Percentiles rank a stretch among this genome's conserved stretches.
phyloP scores from a whole-genome alignment of 352 stramenopile species.

The Saprolegnia diclina region DNA sequence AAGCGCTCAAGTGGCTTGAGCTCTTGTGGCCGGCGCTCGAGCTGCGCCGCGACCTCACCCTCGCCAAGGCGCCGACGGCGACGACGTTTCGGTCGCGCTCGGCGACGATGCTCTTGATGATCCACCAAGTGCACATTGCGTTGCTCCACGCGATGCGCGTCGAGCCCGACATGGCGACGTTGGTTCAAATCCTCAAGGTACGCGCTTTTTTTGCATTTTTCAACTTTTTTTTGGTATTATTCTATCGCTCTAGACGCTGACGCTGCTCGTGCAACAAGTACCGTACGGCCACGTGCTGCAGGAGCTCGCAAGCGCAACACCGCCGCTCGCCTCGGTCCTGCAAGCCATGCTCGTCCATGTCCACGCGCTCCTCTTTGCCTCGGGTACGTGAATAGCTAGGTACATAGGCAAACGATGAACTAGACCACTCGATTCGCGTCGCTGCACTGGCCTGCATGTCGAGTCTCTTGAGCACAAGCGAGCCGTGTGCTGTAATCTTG shows the following conservation, averaged over 20 bases:
- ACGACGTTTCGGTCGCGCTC: slow-evolving; percentile 83
- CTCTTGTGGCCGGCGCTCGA: slow-evolving; percentile 54
- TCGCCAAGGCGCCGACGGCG: slow-evolving; percentile 36
- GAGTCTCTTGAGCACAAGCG: slow-evolving; percentile 63
- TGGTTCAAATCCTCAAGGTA: slow-evolving; percentile 73
- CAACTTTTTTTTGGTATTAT: background rate
- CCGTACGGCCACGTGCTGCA: slow-evolving; percentile 59
- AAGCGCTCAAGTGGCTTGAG: slow-evolving; percentile 76
- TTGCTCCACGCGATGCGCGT: slow-evolving; percentile 79
- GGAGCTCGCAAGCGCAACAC: slow-evolving; percentile 47
- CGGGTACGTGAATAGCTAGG: slow-evolving; percentile 35
- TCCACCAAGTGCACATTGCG: slow-evolving; percentile 78
- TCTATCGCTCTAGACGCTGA: slow-evolving; percentile 38
- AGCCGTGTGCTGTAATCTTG: slow-evolving; percentile 52
- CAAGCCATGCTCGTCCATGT: slow-evolving; percentile 63
- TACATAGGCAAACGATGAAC: background rate
- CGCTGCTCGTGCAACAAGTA: slow-evolving; percentile 70
- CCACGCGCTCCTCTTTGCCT: slow-evolving; percentile 49
- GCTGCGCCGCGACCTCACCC: slow-evolving; percentile 30
- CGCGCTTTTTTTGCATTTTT: slow-evolving; percentile 1
- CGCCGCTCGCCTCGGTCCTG: slow-evolving; percentile 54
- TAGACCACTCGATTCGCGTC: slow-evolving; percentile 75
- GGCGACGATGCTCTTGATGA: slow-evolving; percentile 74
- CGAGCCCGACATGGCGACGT: slow-evolving; percentile 51
- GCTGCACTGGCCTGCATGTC: slow-evolving; percentile 75